Base-by-base conservation (phyloP, 495 filamentous ascomycete species). In the Tuber melanosporum region DNA sequence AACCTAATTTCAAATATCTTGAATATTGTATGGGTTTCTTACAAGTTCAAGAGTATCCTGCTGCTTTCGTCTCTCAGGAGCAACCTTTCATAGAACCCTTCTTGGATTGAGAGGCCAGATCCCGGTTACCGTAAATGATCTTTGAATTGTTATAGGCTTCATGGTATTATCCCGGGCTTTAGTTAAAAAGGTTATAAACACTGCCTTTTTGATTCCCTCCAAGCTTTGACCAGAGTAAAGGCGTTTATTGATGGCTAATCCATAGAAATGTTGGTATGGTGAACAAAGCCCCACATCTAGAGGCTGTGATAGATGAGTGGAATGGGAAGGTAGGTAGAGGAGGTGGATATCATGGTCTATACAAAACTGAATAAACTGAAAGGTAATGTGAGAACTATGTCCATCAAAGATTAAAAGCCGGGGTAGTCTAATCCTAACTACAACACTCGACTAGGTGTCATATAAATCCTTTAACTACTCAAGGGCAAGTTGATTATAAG, bases 341-440 rank as follows among this genome's bases (percentile, higher is more conserved):
- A 49, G 46, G 7, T 4, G 19, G 19, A 49, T 49, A 49, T 39
- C 19, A 52, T 77, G 0, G 36, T 52, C 44, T 12, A 72, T n/a
- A 36, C 76, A 74, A 71, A 70, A 77, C n/a, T 77, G 42, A 39
- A 77, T 49, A 22, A 75, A 78, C 19, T 32, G 39, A 72, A 69
- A 75, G 32, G n/a, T 69, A 26, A 72, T 49, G 45, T 78, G 69
- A 6, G 76, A 78, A 1, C 45, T 42, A 45, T 78, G 69, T 15
- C 76, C 73, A 52, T 78, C 73, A 62, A 78, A 43, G 57, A 78
- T 78, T 6, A 75, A 44, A n/a, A 78, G 73, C n/a, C 66, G n/a
- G n/a, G 41, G 39, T 1, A 49, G 22, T 10, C 74, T 22, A 49
- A 52, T 46, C n/a, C 43, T 36, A 9, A 44, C 52, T 7, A 26